Evolutionary conservation across 2,329 filamentous ascomycete species (phyloP).

Genomic region (Endocalyx cinctus): DNA sequence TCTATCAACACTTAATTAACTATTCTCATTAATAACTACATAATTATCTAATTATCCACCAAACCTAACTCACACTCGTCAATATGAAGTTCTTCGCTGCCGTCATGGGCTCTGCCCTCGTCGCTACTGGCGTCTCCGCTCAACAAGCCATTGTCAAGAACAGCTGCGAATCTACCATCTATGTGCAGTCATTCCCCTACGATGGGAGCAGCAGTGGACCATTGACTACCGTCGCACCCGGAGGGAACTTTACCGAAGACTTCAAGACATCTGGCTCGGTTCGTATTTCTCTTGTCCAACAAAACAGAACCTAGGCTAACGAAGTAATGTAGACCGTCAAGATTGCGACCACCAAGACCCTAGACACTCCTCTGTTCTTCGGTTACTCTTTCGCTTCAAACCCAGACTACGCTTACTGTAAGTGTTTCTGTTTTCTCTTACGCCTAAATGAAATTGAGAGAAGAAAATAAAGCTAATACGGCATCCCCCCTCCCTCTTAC

Average conservation of each 20-base stretch:
- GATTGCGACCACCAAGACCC: slow-evolving; percentile 33
- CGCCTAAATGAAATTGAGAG: background rate
- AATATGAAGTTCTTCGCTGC: background rate
- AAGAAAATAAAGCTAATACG: slow-evolving; percentile 2
- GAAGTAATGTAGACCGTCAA: slow-evolving; percentile 32
- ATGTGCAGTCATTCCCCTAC: slow-evolving; percentile 33
- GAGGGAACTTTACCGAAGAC: slow-evolving; percentile 29
- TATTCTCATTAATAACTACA: too few relatives aligned
- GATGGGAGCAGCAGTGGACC: slow-evolving; percentile 26
- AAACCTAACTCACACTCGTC: background rate
- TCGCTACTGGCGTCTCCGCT: slow-evolving; percentile 25
- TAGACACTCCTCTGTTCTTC: slow-evolving; percentile 34
- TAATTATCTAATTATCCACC: too few relatives aligned
- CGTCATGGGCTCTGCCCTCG: background rate
- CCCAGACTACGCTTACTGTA: slow-evolving; percentile 36
- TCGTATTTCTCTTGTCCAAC: slow-evolving; percentile 10
- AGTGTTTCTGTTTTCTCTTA: slow-evolving; percentile 12
- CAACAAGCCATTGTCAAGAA: slow-evolving; percentile 33
- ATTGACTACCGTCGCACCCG: slow-evolving; percentile 27
- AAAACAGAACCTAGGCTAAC: background rate
- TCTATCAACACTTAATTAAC: too few relatives aligned
- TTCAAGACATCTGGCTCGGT: slow-evolving; percentile 33
- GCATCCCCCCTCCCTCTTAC: too few relatives aligned
- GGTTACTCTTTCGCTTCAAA: slow-evolving; percentile 35
- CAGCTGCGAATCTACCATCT: slow-evolving; percentile 27